A percentile compares a stretch with the other conserved stretches of the same genome.
phyloP scores from a whole-genome alignment of 1,284 basidiomycete genomes.

The Ganoderma multipileum region DNA sequence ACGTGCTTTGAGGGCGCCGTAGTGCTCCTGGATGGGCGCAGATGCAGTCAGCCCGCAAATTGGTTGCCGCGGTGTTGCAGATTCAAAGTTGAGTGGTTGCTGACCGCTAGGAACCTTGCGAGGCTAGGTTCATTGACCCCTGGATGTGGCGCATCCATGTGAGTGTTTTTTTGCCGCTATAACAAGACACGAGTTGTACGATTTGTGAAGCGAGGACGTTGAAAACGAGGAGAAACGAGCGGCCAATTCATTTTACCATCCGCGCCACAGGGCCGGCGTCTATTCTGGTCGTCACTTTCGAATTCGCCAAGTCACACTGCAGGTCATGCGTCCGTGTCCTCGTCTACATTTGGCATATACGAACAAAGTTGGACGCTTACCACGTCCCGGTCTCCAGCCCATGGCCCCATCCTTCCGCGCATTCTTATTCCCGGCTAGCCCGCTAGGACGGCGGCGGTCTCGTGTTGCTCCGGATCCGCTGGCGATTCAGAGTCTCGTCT shows the following conservation, averaged over 20 bases:
- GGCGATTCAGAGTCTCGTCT: neutral
- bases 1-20: slow-evolving; percentile 42
- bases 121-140: slow-evolving; percentile 21
- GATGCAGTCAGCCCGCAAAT: slow-evolving; percentile 20
- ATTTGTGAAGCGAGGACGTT: neutral
- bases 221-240: neutral
- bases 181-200: slow-evolving; percentile 3
- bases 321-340: slow-evolving; percentile 25
- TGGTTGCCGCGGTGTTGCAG: neutral
- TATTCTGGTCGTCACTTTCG: neutral
- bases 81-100: slow-evolving; percentile 12
- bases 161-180: neutral
- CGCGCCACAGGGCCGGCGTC: neutral
- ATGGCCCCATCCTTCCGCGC: neutral
- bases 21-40: slow-evolving; percentile 42
- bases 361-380: neutral
- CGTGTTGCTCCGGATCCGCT: neutral
- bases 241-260: neutral
- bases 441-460: neutral
- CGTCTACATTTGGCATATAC: slow-evolving; percentile 1
- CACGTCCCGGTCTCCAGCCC: neutral
- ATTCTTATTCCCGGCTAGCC: neutral
- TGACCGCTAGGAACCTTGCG: slow-evolving; percentile 36
- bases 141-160: slow-evolving; percentile 11
- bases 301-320: slow-evolving; percentile 3